Percentiles rank a stretch among this genome's conserved stretches.
These are phyloP conservation scores for Elaeis guineensis DNA, from an alignment of 176 grass and related monocot genomes.

Conservation along the genomic window DNA sequence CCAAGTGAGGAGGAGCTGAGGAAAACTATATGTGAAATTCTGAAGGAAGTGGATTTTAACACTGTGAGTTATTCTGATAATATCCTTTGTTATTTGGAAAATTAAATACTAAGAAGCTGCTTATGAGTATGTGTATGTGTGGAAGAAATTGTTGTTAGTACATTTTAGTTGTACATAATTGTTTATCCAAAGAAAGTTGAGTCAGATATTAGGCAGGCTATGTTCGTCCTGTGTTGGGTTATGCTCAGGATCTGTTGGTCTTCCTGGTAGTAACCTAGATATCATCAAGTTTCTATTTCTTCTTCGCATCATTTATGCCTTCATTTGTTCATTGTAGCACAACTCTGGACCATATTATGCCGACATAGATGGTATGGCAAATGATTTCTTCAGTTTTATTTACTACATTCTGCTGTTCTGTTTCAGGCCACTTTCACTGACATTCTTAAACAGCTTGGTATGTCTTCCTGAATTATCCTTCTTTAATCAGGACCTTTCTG, in stretches of 20 bases:
- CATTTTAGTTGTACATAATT: too few species aligned
- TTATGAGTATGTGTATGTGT: neutral
- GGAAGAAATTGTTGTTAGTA: too few species aligned
- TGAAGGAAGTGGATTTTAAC: constrained; percentile 91
- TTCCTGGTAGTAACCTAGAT: too few species aligned
- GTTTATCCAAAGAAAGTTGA: too few species aligned
- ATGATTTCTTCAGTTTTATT: neutral
- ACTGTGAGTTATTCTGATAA: constrained; percentile 31
- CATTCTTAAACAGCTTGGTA: constrained; percentile 73
- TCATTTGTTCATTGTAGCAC: too few species aligned
- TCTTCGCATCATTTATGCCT: too few species aligned
- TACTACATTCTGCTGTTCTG: neutral
- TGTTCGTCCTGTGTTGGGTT: too few species aligned
- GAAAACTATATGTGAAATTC: constrained; percentile 67
- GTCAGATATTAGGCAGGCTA: too few species aligned
- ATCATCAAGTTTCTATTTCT: too few species aligned
- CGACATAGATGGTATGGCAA: too few species aligned
- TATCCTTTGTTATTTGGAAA: constrained; percentile 5
- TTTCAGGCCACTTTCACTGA: constrained; percentile 81
- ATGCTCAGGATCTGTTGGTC: too few species aligned
- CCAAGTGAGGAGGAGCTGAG: constrained; percentile 79
- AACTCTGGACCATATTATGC: too few species aligned
- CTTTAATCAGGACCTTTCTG: neutral
- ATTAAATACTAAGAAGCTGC: neutral
- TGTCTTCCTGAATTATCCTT: constrained; percentile 11